A percentile compares a stretch with the other conserved stretches of the same genome.
Evolutionary conservation across 495 filamentous ascomycete species (phyloP).

Genomic region (Aeminium ludgeri): DNA sequence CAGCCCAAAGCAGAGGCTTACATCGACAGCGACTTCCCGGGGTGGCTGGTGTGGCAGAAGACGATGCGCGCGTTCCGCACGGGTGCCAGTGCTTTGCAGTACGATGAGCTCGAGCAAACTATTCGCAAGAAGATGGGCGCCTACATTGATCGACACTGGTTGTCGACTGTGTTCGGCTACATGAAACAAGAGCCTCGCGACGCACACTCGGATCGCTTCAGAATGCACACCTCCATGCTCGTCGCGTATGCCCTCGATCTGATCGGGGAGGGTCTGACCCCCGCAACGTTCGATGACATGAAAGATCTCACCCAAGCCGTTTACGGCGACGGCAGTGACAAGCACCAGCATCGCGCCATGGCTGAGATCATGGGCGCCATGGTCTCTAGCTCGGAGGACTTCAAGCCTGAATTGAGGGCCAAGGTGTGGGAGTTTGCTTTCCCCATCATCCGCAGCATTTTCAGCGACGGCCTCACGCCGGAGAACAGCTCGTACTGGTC

Average conservation of each 20-base stretch:
- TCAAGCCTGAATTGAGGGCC: constrained; percentile 47
- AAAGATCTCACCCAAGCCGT: constrained; percentile 55
- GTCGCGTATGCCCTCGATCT: constrained; percentile 80
- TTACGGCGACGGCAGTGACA: constrained; percentile 86
- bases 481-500: constrained; percentile 92
- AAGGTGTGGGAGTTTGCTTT: constrained; percentile 77
- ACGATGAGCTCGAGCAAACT: constrained; percentile 64
- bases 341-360: constrained; percentile 93
- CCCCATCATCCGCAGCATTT: constrained; percentile 70
- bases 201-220: constrained; percentile 63
- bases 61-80: constrained; percentile 61
- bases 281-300: constrained; percentile 72
- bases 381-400: constrained; percentile 56
- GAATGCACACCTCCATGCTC: constrained; percentile 68
- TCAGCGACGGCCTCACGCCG: constrained; percentile 77
- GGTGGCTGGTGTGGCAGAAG: constrained; percentile 94
- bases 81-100: constrained; percentile 53
- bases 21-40: constrained; percentile 79
- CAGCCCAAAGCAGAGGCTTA: constrained; percentile 70
- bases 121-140: constrained; percentile 68
- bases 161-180: constrained; percentile 71
- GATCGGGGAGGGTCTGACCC: constrained; percentile 55
- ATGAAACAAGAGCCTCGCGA: constrained; percentile 96
- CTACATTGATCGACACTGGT: constrained; percentile 68
- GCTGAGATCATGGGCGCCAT: constrained; percentile 84